Evolutionary conservation across 495 filamentous ascomycete genomes (phyloP).

Genomic region (Filosporella fistucella): DNA sequence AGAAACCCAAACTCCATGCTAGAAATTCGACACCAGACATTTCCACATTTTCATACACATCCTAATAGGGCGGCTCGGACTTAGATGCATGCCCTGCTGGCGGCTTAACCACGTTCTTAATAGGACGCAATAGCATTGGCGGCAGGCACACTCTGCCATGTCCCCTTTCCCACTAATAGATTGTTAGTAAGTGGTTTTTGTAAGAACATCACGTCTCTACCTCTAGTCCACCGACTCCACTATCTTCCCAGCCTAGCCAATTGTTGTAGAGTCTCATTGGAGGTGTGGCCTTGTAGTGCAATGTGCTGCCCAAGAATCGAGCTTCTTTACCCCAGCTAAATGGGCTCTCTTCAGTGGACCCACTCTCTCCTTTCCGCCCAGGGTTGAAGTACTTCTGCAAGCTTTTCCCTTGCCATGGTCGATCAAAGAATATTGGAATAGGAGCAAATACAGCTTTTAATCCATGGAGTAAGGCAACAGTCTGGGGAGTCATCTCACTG

Average conservation of each 20-base stretch:
- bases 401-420: conserved; percentile 49
- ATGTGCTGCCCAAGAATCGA: conserved; percentile 52
- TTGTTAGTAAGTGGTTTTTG: background rate
- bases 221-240: conserved; percentile 38
- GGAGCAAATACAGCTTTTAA: conserved; percentile 66
- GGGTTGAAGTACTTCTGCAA: conserved; percentile 61
- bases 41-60: background rate
- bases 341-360: conserved; percentile 37
- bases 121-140: conserved; percentile 49
- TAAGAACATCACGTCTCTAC: conserved; percentile 16
- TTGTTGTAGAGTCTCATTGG: conserved; percentile 55
- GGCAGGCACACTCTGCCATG: conserved; percentile 51
- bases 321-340: conserved; percentile 48
- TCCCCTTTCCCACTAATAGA: conserved; percentile 40
- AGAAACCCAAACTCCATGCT: no score
- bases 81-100: conserved; percentile 30
- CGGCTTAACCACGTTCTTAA: conserved; percentile 44
- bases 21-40: no score
- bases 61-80: conserved; percentile 7
- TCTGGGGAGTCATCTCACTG: conserved; percentile 67
- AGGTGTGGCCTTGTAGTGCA: conserved; percentile 51
- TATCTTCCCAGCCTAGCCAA: conserved; percentile 56
- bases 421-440: conserved; percentile 67
- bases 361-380: conserved; percentile 40
- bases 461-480: conserved; percentile 62